Evolutionary conservation across 176 grass and related monocot species (phyloP), one percentile per base, ranked within the genome.

Genomic region (sorghum (Sorghum bicolor)): DNA sequence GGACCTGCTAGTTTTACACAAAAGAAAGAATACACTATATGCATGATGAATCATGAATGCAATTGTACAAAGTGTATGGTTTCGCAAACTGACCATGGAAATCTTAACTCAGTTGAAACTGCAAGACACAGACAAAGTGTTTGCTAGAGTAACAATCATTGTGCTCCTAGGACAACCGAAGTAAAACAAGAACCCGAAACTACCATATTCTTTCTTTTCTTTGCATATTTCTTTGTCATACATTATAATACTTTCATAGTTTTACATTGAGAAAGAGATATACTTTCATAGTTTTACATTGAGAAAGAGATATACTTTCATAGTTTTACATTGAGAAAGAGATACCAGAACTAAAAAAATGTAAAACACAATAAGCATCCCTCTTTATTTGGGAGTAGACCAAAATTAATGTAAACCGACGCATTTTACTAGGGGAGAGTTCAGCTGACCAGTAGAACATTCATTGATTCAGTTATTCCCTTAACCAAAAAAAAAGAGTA

Each of bases 21-120:
- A 74, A 74, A n/a, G 14, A 25, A 39, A 58, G 25, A 52, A 37
- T 43, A 5, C 37, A 80, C 22, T 20, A 74, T 17, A 65, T 25
- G 16, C 41, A 85, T 66, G 41, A 85, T 66, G 41, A 64, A 63
- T 53, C 57, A 77, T 53, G 40, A 74, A 64, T 66, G n/a, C 53
- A 80, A 62, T 36, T 71, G 13, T 47, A 29, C 24, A 31, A 68
- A n/a, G 2, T 77, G 10, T 1, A n/a, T 14, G 41, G 64, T 44
- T 85, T 34, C 20, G 71, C n/a, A 30, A 77, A 64, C 20, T 75
- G 50, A 65, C 40, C 72, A 67, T 29, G 61, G 28, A 61, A 62
- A 57, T 22, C 52, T 22, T 55, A 55, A 55, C 50, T 57, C 52
- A n/a, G 20, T 57, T 57, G 52, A 57, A 57, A 57, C 17, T 66